phyloP scores from a whole-genome alignment of 1,284 basidiomycete species.

The Tylopilus sp. region DNA sequence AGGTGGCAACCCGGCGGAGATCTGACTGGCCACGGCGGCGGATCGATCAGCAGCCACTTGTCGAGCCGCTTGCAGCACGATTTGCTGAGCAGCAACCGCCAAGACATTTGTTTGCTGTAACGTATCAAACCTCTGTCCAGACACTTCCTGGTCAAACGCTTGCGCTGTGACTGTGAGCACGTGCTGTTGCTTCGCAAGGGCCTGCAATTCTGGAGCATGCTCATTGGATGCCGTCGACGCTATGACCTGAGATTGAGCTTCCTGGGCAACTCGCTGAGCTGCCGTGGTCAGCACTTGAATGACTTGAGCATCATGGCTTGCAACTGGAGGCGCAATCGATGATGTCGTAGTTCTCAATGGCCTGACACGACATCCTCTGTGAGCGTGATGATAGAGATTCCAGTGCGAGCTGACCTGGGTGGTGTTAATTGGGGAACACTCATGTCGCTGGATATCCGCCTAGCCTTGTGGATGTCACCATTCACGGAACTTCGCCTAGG shows the following conservation, averaged over 20 bases:
- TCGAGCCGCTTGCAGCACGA: conserved; percentile 74
- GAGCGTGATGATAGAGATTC: conserved; percentile 5
- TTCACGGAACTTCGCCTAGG: conserved; percentile 60
- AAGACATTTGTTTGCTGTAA: conserved; percentile 44
- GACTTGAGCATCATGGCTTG: conserved; percentile 55
- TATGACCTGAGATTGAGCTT: conserved; percentile 64
- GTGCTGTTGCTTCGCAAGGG: conserved; percentile 73
- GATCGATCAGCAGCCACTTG: conserved; percentile 56
- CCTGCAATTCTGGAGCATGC: conserved; percentile 50
- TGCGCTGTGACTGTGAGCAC: conserved; percentile 73
- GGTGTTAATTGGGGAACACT: conserved; percentile 40
- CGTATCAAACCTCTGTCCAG: conserved; percentile 47
- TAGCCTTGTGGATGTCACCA: conserved; percentile 45
- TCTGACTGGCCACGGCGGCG: conserved; percentile 39
- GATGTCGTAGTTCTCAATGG: conserved; percentile 27
- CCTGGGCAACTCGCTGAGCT: conserved; percentile 69
- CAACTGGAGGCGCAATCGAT: conserved; percentile 24
- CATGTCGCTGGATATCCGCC: conserved; percentile 62
- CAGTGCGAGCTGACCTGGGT: conserved; percentile 32
- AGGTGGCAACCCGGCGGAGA: conserved; percentile 38
- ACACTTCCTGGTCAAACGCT: conserved; percentile 66
- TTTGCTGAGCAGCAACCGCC: conserved; percentile 71
- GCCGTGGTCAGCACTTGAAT: conserved; percentile 72
- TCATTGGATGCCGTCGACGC: conserved; percentile 45
- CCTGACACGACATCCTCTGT: conserved; percentile 15